Evolutionary conservation across 228 moss, liverwort and hornwort species (phyloP).

Genomic region (Sphagnum magellanicum): DNA sequence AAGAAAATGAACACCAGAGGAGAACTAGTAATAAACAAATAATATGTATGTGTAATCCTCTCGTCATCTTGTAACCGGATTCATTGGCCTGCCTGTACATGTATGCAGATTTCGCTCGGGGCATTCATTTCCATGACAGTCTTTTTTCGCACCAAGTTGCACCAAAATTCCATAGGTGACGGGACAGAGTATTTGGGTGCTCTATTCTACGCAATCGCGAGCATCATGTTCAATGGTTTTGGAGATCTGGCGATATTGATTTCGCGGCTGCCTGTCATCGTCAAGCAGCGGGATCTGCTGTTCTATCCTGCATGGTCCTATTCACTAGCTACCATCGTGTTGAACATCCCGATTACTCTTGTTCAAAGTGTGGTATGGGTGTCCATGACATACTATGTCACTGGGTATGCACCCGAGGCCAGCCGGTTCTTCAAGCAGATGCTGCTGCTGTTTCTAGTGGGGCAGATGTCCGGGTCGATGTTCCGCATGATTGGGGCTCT

Average conservation of each 20-base stretch:
- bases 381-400: slow-evolving; percentile 38
- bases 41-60: too few species aligned
- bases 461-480: slow-evolving; percentile 52
- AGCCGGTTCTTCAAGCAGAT: slow-evolving; percentile 62
- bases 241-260: slow-evolving; percentile 40
- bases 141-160: slow-evolving; percentile 34
- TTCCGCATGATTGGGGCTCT: slow-evolving; percentile 56
- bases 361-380: slow-evolving; percentile 28
- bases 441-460: slow-evolving; percentile 32
- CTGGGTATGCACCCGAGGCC: slow-evolving; percentile 33
- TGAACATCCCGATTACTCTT: slow-evolving; percentile 24
- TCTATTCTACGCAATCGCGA: slow-evolving; percentile 34
- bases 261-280: slow-evolving; percentile 27
- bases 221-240: slow-evolving; percentile 43
- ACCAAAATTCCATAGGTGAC: slow-evolving; percentile 16
- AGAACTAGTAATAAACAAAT: too few species aligned
- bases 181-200: slow-evolving; percentile 32
- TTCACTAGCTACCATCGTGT: slow-evolving; percentile 27
- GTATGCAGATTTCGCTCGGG: slow-evolving; percentile 26
- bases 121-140: slow-evolving; percentile 41
- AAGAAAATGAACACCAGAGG: too few species aligned
- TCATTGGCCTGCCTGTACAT: background rate
- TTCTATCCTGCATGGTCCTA: slow-evolving; percentile 47
- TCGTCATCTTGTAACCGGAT: too few species aligned
- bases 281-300: slow-evolving; percentile 38